Percentiles rank a stretch among this genome's conserved stretches.
Evolutionary conservation across 805 yeast species (phyloP).

Genomic region (Candida ovalis): DNA sequence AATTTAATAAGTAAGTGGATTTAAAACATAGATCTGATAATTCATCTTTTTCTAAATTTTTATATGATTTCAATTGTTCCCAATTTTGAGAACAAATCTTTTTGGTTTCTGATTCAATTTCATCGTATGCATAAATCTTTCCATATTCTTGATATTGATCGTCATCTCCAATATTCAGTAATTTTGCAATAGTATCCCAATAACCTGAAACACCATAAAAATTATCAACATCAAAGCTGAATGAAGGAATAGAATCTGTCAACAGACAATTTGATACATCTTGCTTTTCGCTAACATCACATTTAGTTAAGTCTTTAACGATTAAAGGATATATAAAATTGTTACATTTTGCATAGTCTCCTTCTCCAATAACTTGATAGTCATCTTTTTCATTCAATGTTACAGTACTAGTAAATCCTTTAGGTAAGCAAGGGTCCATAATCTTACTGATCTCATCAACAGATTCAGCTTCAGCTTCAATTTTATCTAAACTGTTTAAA

Average conservation of each 20-base stretch:
- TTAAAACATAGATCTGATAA: constrained; percentile 56
- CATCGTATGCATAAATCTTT: constrained; percentile 41
- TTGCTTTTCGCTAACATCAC: constrained; percentile 17
- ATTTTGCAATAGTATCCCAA: constrained; percentile 55
- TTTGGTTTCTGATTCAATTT: constrained; percentile 41
- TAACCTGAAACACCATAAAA: constrained; percentile 67
- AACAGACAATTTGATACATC: constrained; percentile 46
- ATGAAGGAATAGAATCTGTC: constrained; percentile 49
- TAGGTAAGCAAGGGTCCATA: constrained; percentile 57
- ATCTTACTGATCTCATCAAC: constrained; percentile 8
- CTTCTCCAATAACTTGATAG: constrained; percentile 42
- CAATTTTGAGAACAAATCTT: constrained; percentile 45
- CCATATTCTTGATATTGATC: constrained; percentile 22
- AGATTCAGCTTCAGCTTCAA: constrained; percentile 4
- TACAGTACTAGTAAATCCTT: constrained; percentile 30
- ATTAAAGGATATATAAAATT: constrained; percentile 44
- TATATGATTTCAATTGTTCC: constrained; percentile 19
- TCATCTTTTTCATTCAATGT: constrained; percentile 12
- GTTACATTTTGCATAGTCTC: constrained; percentile 48
- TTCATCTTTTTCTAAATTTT: constrained; percentile 38
- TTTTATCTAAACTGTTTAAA: constrained; percentile 31
- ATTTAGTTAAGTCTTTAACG: constrained; percentile 17
- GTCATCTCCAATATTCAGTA: constrained; percentile 33
- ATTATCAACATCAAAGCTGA: constrained; percentile 52
- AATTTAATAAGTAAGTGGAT: constrained; percentile 53